Base-by-base conservation (phyloP, 345 rosid species). In the Gynandropsis gynandra region DNA sequence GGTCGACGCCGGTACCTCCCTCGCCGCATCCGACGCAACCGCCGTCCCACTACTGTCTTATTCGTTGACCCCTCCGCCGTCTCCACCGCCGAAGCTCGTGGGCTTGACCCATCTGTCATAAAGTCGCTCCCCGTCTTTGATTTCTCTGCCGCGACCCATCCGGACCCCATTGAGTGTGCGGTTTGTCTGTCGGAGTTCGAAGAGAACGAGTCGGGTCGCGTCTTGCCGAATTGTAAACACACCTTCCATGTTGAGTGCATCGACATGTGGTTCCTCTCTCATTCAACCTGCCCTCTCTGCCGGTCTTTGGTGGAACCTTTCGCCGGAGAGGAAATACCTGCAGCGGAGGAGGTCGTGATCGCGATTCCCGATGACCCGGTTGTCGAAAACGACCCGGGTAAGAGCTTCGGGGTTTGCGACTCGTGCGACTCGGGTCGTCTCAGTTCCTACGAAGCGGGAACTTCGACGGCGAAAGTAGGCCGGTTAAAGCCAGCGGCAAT, bases 191-290 rank as follows among this genome's bases (percentile, higher is more conserved):
- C 83, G 0, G 92, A 90, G 15, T 85, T 93, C 42, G 92, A 88
- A 8, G 94, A 83, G 29, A 56, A 58, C 16, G 97, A 93, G 14
- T 59, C 66, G 75, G 97, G 94, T 51, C 88, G 94, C 74, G 51
- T 68, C 16, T 63, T 93, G 47, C 95, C 97, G 21, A 80, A 76
- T 8, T 93, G 99, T 43, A 80, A 76, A 9, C 99, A 93, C 24
- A 72, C 78, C 19, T 93, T 93, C 54, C 99, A 93, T 35, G 65
- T 73, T 14, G 95, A 74, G 1, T 93, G 97, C 17, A 85, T 88
- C 7, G 97, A 93, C 59, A 88, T 88, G 99, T 93, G 99, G 97
- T 85, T 93, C 62, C 87, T 79, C 40, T 78, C 96, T 32, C 98
- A 90, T 58, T 73, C 85, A 34, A 87, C 95, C 0, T 90, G 96